Percentiles rank a stretch among this genome's conserved stretches.
Evolutionary conservation across 768 basidiomycete genomes (phyloP).

Genomic region (Collybiopsis confluens): DNA sequence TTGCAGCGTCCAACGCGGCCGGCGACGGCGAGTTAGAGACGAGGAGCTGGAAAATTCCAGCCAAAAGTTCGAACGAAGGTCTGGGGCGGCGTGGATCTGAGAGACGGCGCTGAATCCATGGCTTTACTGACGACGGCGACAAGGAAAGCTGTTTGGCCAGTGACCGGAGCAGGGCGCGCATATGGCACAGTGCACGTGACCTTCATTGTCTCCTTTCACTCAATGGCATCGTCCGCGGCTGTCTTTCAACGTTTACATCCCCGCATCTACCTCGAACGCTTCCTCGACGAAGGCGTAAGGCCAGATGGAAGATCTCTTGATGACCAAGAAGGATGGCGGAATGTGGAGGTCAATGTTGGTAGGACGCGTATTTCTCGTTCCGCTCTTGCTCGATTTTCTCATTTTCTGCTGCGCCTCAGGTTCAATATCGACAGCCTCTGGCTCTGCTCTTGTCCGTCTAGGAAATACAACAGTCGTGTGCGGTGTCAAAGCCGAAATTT

Average conservation of each 20-base stretch:
- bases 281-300: constrained; percentile 70
- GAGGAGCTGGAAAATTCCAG: too few relatives aligned
- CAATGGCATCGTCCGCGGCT: constrained; percentile 44
- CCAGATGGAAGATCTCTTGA: constrained; percentile 66
- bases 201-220: constrained; percentile 17
- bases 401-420: constrained; percentile 40
- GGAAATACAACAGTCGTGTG: constrained; percentile 95
- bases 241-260: constrained; percentile 91
- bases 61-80: too few relatives aligned
- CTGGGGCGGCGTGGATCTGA: too few relatives aligned
- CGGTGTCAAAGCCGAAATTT: constrained; percentile 93
- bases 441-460: constrained; percentile 85
- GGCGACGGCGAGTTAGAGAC: too few relatives aligned
- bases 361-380: constrained; percentile 20
- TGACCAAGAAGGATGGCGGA: constrained; percentile 53
- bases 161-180: too few relatives aligned
- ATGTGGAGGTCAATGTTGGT: constrained; percentile 79
- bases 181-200: too few relatives aligned
- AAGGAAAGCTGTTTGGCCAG: too few relatives aligned
- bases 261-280: constrained; percentile 80
- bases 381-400: background rate
- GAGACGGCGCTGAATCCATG: too few relatives aligned
- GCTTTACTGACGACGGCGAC: too few relatives aligned
- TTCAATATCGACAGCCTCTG: constrained; percentile 91
- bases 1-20: too few relatives aligned